Evolutionary conservation across 2,329 filamentous ascomycete species (phyloP).

Genomic region (Epichloe aotearoae): DNA sequence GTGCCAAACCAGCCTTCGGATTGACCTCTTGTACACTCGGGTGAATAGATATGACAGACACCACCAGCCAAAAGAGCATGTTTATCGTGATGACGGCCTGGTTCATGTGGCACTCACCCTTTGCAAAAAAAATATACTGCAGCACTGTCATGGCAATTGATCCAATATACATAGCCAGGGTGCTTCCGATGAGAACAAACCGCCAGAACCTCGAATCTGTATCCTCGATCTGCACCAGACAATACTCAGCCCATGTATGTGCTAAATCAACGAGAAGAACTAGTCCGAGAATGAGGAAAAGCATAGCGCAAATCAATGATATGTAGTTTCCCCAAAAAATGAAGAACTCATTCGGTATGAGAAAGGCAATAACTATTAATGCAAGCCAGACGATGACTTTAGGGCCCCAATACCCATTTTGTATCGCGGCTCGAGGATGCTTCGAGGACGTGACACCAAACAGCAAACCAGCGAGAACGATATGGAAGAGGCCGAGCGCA

Average conservation of each 20-base stretch:
- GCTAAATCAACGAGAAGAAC: constrained; percentile 89
- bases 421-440: constrained; percentile 73
- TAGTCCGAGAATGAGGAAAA: constrained; percentile 86
- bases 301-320: constrained; percentile 72
- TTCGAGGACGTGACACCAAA: constrained; percentile 79
- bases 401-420: constrained; percentile 98
- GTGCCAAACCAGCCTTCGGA: constrained; percentile 85
- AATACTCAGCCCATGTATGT: constrained; percentile 95
- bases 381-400: constrained; percentile 84
- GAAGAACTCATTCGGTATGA: constrained; percentile 92
- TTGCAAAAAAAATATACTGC: constrained; percentile 95
- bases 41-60: constrained; percentile 79
- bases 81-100: constrained; percentile 94
- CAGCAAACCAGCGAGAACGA: constrained; percentile 71
- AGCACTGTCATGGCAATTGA: constrained; percentile 89
- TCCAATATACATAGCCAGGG: constrained; percentile 81
- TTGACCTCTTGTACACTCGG: constrained; percentile 85
- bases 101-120: constrained; percentile 78
- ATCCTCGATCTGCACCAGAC: constrained; percentile 83
- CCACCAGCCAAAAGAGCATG: constrained; percentile 64
- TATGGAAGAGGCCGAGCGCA: constrained; percentile 85
- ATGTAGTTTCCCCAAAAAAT: constrained; percentile 89
- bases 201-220: constrained; percentile 79
- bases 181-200: constrained; percentile 77
- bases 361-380: constrained; percentile 80